Base-by-base conservation (phyloP, 345 rosid species). In the Citrus hindsii region DNA sequence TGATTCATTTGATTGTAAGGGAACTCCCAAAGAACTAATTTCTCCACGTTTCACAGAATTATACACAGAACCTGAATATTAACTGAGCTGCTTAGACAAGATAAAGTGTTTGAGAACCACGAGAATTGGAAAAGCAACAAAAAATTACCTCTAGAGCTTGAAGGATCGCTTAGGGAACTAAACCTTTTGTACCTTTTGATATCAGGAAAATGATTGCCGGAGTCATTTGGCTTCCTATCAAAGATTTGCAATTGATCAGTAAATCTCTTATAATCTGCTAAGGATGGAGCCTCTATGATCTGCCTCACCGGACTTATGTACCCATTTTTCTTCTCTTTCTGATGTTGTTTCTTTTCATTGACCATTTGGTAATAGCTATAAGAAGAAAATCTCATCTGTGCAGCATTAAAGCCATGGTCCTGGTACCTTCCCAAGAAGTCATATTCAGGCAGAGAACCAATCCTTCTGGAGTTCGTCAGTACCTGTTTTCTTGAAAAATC, bases 371-470 rank as follows among this genome's bases (percentile, higher is more conserved):
- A 76, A 83, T 63, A 82, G 69, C 64, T 73, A 21, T 71, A 79
- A 59, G 84, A 83, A 61, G 80, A 69, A 67, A 80, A 75, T 73
- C 86, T 88, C 87, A 59, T 84, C n/a, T 81, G 85, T 40, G 86
- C 76, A 35, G 82, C 74, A 4, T 71, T 65, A 60, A 46, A 74
- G 4, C 67, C 81, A 62, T 19, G 73, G 67, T 76, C 84, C 74
- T 37, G 62, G 30, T 77, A 76, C 59, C 77, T 67, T 75, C 69
- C 78, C 75, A 85, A 88, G 69, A 80, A 83, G 73, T 87, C 88
- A 61, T 86, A 81, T 69, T 86, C 89, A 30, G 90, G 92, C 67
- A 86, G 67, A 32, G 84, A 81, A 53, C 63, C 42, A 27, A 79
- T 74, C 69, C 89, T 83, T 79, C 82, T 88, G 38, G 77, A 75